Evolutionary conservation across 345 rosid species (phyloP).

Genomic region (Salix caprea): DNA sequence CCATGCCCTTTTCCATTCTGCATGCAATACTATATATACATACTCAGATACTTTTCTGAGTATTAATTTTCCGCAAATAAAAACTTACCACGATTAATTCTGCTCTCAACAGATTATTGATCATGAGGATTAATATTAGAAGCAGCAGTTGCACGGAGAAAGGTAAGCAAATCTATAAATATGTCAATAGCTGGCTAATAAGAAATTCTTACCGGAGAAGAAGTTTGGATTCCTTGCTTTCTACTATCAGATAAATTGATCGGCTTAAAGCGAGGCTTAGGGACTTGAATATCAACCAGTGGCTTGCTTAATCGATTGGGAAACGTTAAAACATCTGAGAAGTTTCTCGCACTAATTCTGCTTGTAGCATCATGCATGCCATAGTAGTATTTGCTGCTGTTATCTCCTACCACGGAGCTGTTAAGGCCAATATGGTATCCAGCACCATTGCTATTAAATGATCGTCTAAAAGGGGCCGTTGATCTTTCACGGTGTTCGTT

Average conservation of each 20-base stretch:
- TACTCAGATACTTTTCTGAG: not conserved
- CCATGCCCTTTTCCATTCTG: slow-evolving; percentile 45
- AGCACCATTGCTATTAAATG: slow-evolving; percentile 7
- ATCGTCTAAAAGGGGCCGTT: not conserved
- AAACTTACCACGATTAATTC: not conserved
- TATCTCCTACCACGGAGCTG: slow-evolving; percentile 16
- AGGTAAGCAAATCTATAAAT: not conserved
- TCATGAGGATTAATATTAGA: not conserved
- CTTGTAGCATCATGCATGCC: slow-evolving; percentile 23
- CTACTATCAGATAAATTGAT: slow-evolving; percentile 41
- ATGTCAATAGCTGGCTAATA: not conserved
- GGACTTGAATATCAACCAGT: slow-evolving; percentile 35
- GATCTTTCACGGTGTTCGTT: slow-evolving; percentile 12
- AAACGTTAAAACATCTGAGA: slow-evolving; percentile 17
- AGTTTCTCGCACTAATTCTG: slow-evolving; percentile 31
- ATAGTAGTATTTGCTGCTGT: slow-evolving; percentile 22
- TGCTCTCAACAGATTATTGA: not conserved
- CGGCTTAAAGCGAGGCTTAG: slow-evolving; percentile 45
- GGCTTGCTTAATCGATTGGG: slow-evolving; percentile 44
- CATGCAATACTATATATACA: slow-evolving; percentile 1
- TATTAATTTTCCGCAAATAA: not conserved
- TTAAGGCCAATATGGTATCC: slow-evolving; percentile 26
- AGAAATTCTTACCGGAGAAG: slow-evolving; percentile 32
- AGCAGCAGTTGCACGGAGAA: not conserved
- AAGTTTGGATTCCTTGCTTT: slow-evolving; percentile 46